phyloP scores from a whole-genome alignment of 306 rosid species.

The Abrus pulchellus region DNA sequence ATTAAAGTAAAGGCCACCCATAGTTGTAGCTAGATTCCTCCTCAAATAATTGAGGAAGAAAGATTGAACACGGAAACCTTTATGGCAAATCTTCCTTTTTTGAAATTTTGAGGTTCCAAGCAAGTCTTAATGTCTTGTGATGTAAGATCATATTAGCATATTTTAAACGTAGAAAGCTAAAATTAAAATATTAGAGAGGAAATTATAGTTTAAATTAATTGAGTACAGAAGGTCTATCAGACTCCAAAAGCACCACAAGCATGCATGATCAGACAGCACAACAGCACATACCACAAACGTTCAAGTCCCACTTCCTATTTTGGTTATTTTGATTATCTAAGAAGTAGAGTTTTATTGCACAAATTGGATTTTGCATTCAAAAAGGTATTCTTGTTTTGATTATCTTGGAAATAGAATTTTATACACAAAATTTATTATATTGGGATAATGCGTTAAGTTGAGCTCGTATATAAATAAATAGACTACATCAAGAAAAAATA shows the following conservation, averaged over 20 bases:
- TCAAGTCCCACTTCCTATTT: background rate
- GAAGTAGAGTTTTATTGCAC: too few species aligned
- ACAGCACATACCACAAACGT: too few species aligned
- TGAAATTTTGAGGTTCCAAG: background rate
- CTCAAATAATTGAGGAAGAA: background rate
- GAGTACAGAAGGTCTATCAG: background rate
- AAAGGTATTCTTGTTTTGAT: background rate
- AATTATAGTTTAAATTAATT: background rate
- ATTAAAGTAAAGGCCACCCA: background rate
- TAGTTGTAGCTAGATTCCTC: background rate
- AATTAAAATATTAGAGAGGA: background rate
- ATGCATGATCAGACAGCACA: background rate
- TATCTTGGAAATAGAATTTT: too few species aligned
- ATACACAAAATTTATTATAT: too few species aligned
- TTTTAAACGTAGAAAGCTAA: background rate
- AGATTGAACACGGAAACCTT: background rate
- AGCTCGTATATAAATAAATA: too few species aligned
- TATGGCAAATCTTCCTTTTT: background rate
- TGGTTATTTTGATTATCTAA: background rate
- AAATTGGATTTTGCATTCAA: background rate
- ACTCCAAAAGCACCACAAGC: background rate
- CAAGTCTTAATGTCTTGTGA: background rate
- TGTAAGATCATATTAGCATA: background rate
- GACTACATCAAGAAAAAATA: too few species aligned
- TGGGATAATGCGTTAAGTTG: background rate